Conservation (phyloP, 495 filamentous ascomycete genomes). For the Aspergillus carlsbadensis region DNA sequence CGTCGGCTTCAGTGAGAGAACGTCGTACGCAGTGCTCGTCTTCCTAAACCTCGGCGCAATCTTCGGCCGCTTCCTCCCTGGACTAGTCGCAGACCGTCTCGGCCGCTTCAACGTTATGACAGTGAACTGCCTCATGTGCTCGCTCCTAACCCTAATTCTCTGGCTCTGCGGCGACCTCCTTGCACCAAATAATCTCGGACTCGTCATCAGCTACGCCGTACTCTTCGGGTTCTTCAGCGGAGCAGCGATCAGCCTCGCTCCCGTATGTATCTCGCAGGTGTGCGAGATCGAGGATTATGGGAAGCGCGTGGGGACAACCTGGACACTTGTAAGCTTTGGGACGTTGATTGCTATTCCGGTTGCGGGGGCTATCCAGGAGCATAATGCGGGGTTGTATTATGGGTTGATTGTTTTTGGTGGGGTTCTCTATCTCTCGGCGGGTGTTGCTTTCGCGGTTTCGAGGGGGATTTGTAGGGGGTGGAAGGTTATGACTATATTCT, state of each 20-base stretch:
- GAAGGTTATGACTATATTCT: too few relatives aligned
- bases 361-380: slow-evolving; percentile 52
- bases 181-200: too few relatives aligned
- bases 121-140: slow-evolving; percentile 46
- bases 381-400: slow-evolving; percentile 23
- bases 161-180: too few relatives aligned
- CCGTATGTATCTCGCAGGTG: slow-evolving; percentile 59
- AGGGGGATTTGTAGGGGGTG: slow-evolving; percentile 47
- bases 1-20: slow-evolving; percentile 19
- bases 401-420: slow-evolving; percentile 56
- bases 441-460: slow-evolving; percentile 45
- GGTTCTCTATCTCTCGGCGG: slow-evolving; percentile 46
- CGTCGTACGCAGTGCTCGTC: slow-evolving; percentile 56
- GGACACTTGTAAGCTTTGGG: slow-evolving; percentile 56
- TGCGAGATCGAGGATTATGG: slow-evolving; percentile 59
- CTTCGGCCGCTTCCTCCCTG: slow-evolving; percentile 48
- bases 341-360: slow-evolving; percentile 76
- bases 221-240: slow-evolving; percentile 64
- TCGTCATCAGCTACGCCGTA: slow-evolving; percentile 55
- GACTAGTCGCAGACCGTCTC: slow-evolving; percentile 61
- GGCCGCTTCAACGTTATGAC: slow-evolving; percentile 71
- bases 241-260: slow-evolving; percentile 56
- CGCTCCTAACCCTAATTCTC: too few relatives aligned
- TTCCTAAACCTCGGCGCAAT: slow-evolving; percentile 50
- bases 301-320: slow-evolving; percentile 60